phyloP scores from a whole-genome alignment of 1,284 basidiomycete species.

The Microbotryum violaceum region DNA sequence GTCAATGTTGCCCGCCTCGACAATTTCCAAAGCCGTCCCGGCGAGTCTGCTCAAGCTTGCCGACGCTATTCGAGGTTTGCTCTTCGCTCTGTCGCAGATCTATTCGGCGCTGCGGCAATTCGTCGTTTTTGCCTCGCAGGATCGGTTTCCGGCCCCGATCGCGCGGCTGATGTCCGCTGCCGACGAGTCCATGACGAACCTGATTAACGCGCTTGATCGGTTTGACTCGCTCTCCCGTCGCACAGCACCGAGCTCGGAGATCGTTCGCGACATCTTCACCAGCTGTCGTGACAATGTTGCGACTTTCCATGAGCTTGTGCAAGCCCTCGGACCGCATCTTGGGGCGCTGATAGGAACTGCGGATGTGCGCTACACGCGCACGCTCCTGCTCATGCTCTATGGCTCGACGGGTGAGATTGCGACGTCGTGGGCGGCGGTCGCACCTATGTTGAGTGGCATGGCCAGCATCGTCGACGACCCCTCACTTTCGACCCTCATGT shows the following conservation, averaged over 20 bases:
- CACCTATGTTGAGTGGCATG: slow-evolving; percentile 63
- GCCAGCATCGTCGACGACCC: slow-evolving; percentile 9
- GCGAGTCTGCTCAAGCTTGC: slow-evolving; percentile 64
- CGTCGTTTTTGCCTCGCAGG: slow-evolving; percentile 74
- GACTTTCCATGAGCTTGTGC: slow-evolving; percentile 70
- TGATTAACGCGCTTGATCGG: slow-evolving; percentile 83
- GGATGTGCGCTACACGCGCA: slow-evolving; percentile 80
- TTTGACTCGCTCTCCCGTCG: slow-evolving; percentile 79
- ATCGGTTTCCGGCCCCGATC: slow-evolving; percentile 72
- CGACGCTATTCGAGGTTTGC: slow-evolving; percentile 80
- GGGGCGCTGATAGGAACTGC: slow-evolving; percentile 54
- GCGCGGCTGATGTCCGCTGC: slow-evolving; percentile 79
- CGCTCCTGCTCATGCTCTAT: slow-evolving; percentile 79
- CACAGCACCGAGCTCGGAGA: slow-evolving; percentile 56
- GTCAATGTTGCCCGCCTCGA: slow-evolving; percentile 60
- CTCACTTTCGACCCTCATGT: slow-evolving; percentile 12
- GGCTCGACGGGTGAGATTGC: slow-evolving; percentile 84
- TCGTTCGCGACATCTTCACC: slow-evolving; percentile 73
- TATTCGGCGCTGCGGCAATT: slow-evolving; percentile 86
- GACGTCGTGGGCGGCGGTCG: slow-evolving; percentile 73
- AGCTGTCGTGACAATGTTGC: slow-evolving; percentile 77
- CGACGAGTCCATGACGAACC: slow-evolving; percentile 66
- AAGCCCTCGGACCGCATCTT: slow-evolving; percentile 22
- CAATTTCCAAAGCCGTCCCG: slow-evolving; percentile 64
- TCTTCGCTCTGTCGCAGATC: slow-evolving; percentile 88